A percentile compares a stretch with the other conserved stretches of the same genome.
Evolutionary conservation across 2,329 filamentous ascomycete genomes (phyloP).

Genomic region (Microascus cirrosus): DNA sequence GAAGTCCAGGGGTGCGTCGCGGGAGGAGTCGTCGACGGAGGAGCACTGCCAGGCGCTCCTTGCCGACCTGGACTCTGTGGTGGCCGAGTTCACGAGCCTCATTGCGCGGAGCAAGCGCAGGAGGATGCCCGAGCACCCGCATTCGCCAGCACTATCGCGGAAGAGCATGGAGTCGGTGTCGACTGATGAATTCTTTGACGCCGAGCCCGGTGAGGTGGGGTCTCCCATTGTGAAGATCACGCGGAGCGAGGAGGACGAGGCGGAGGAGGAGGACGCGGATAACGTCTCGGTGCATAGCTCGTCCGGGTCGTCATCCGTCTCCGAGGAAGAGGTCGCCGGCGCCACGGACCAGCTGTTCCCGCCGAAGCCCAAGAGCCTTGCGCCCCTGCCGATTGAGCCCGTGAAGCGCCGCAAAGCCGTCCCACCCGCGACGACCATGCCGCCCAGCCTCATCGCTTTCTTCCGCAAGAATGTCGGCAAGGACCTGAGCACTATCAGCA

Average conservation of each 20-base stretch:
- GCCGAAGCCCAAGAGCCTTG: slow-evolving; percentile 60
- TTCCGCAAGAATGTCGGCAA: slow-evolving; percentile 97
- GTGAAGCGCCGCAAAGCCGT: slow-evolving; percentile 62
- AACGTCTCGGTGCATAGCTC: slow-evolving; percentile 42
- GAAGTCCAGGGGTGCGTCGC: slow-evolving; percentile 22
- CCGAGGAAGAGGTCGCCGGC: slow-evolving; percentile 47
- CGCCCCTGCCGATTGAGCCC: slow-evolving; percentile 61
- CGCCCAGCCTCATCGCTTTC: slow-evolving; percentile 87
- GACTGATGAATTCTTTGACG: slow-evolving; percentile 91
- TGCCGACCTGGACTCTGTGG: slow-evolving; percentile 71
- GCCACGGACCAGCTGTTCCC: slow-evolving; percentile 57
- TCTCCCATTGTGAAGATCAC: slow-evolving; percentile 65
- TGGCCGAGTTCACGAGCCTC: slow-evolving; percentile 69
- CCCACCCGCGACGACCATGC: slow-evolving; percentile 61
- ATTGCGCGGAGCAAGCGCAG: slow-evolving; percentile 71
- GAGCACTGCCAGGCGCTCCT: slow-evolving; percentile 78
- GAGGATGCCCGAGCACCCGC: slow-evolving; percentile 44
- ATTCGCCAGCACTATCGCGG: slow-evolving; percentile 23
- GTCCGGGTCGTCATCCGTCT: slow-evolving; percentile 49
- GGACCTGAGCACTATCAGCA: slow-evolving; percentile 89
- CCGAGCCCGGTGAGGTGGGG: slow-evolving; percentile 51
- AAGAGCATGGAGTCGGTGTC: slow-evolving; percentile 71
- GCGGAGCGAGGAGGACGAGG: slow-evolving; percentile 62
- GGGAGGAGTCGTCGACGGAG: slow-evolving; percentile 54
- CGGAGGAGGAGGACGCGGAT: slow-evolving; percentile 52